These are phyloP conservation scores for Rutstroemia sp. DNA, from an alignment of 2,329 filamentous ascomycete genomes.

Conservation along the genomic window DNA sequence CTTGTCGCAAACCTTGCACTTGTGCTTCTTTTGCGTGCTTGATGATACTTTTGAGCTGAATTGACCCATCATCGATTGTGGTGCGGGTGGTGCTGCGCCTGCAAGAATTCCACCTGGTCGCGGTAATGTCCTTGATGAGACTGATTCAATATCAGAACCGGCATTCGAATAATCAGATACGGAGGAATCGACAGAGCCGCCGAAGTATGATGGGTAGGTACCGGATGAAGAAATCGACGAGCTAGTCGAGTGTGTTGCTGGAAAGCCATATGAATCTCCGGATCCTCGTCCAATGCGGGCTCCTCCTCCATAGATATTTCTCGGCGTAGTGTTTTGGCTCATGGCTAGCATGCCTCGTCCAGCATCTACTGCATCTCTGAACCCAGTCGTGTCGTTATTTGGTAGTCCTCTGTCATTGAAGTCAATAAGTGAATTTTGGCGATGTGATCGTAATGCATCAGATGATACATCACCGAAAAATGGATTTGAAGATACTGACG, in stretches of 20 bases:
- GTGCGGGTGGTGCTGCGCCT: constrained; percentile 65
- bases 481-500: constrained; percentile 61
- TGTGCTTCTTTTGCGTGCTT: constrained; percentile 98
- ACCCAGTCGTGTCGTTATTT: constrained; percentile 52
- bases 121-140: constrained; percentile 75
- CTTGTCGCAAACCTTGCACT: constrained; percentile 98
- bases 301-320: constrained; percentile 75
- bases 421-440: constrained; percentile 59
- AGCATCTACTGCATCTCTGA: constrained; percentile 85
- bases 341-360: constrained; percentile 92
- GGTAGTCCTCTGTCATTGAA: constrained; percentile 49
- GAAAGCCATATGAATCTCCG: constrained; percentile 85
- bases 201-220: constrained; percentile 78
- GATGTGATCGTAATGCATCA: constrained; percentile 32
- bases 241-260: constrained; percentile 72
- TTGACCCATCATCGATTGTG: constrained; percentile 96
- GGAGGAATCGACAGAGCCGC: constrained; percentile 73
- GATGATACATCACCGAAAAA: constrained; percentile 32
- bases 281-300: constrained; percentile 58
- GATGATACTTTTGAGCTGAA: constrained; percentile 96
- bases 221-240: constrained; percentile 86
- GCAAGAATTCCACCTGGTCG: constrained; percentile 62
- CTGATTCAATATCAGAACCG: constrained; percentile 77
- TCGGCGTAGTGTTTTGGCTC: constrained; percentile 89
- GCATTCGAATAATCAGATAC: constrained; percentile 91